These are phyloP conservation scores for Erigeron canadensis DNA, from an alignment of 129 eudicot genomes.

Conservation along the genomic window DNA sequence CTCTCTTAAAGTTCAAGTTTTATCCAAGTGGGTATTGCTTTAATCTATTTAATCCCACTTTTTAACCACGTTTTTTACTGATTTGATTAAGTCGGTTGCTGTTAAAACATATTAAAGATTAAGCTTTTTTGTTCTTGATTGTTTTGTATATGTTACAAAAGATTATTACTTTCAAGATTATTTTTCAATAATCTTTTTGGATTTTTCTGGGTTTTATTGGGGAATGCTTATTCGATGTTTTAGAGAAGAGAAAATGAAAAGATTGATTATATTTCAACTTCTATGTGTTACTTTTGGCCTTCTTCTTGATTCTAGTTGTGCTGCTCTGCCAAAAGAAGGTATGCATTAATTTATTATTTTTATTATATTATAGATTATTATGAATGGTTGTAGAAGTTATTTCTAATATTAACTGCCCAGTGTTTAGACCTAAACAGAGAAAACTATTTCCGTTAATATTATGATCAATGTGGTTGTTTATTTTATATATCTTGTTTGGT, in stretches of 20 bases:
- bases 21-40: slow-evolving; percentile 16
- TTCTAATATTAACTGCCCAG: background rate
- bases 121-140: slow-evolving; percentile 16
- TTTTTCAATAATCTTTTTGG: slow-evolving; percentile 11
- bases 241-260: slow-evolving; percentile 42
- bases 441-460: too few species aligned
- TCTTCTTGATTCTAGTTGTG: slow-evolving; percentile 37
- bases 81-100: slow-evolving; percentile 40
- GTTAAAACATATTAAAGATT: slow-evolving; percentile 31
- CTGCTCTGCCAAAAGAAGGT: slow-evolving; percentile 75
- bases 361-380: slow-evolving; percentile 43
- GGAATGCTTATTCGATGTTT: slow-evolving; percentile 25
- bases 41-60: slow-evolving; percentile 27
- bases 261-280: slow-evolving; percentile 38
- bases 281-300: slow-evolving; percentile 50
- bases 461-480: background rate
- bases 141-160: slow-evolving; percentile 20
- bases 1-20: slow-evolving; percentile 54
- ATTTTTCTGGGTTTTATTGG: slow-evolving; percentile 15
- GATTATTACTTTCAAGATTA: slow-evolving; percentile 16
- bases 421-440: too few species aligned
- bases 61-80: slow-evolving; percentile 21
- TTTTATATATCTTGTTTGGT: background rate
- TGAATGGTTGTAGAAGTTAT: slow-evolving; percentile 22
- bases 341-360: slow-evolving; percentile 9